Conservation (phyloP, 495 filamentous ascomycete genomes). For the Trichoderma gamsii region DNA sequence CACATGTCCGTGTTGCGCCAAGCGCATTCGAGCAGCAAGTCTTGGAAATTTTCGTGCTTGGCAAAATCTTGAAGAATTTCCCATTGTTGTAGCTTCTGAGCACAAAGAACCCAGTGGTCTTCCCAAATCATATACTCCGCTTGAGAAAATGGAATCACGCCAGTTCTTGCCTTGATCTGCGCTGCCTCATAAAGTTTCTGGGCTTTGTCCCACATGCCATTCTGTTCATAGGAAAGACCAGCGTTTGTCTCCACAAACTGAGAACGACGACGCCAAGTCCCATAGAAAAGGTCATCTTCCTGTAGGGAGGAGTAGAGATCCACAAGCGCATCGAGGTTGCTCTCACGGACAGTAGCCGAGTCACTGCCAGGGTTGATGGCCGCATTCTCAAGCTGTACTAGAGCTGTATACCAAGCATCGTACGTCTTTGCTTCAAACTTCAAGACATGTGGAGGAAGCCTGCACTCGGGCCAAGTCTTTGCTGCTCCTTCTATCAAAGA, state of each 20-base stretch:
- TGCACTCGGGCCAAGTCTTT: constrained; percentile 73
- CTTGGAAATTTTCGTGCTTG: constrained; percentile 98
- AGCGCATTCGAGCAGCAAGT: constrained; percentile 87
- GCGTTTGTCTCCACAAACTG: constrained; percentile 96
- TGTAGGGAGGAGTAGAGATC: constrained; percentile 83
- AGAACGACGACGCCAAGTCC: constrained; percentile 90
- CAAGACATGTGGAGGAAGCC: constrained; percentile 89
- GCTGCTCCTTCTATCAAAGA: constrained; percentile 81
- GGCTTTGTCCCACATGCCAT: constrained; percentile 98
- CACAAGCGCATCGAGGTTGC: constrained; percentile 87
- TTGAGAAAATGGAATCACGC: constrained; percentile 87
- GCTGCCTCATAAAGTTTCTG: constrained; percentile 93
- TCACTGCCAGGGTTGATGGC: constrained; percentile 80
- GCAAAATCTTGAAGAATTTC: constrained; percentile 94
- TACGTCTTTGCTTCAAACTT: constrained; percentile 89
- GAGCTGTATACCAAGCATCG: constrained; percentile 90
- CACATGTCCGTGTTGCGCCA: constrained; percentile 94
- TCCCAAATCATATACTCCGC: constrained; percentile 99
- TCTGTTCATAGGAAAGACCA: constrained; percentile 94
- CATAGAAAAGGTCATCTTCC: constrained; percentile 97
- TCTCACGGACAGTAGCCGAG: constrained; percentile 75
- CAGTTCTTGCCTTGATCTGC: constrained; percentile 92
- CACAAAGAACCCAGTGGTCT: constrained; percentile 96
- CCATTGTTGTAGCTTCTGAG: constrained; percentile 98
- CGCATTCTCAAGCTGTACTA: constrained; percentile 75